A percentile compares a stretch with the other conserved stretches of the same genome.
These are phyloP conservation scores for Globisporangium alternatum DNA, from an alignment of 352 stramenopile genomes.

Conservation along the genomic window DNA sequence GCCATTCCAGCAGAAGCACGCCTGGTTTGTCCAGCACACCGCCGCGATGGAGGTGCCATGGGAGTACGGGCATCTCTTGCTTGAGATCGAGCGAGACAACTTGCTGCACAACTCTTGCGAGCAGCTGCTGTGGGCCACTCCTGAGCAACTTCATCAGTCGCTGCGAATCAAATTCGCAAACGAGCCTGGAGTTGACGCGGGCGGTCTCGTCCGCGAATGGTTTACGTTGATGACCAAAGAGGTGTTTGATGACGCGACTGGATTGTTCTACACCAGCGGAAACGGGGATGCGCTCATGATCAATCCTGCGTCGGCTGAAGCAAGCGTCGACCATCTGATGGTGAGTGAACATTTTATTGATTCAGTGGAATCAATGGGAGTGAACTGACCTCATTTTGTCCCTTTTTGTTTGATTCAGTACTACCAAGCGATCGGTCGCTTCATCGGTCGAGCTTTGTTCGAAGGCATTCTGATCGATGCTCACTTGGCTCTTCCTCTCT, in stretches of 20 bases:
- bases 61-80: constrained; percentile 82
- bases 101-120: constrained; percentile 89
- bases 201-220: constrained; percentile 90
- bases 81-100: constrained; percentile 87
- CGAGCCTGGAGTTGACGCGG: constrained; percentile 89
- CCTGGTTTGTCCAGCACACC: constrained; percentile 87
- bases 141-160: constrained; percentile 83
- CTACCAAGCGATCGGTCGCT: constrained; percentile 85
- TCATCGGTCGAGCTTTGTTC: constrained; percentile 86
- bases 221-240: constrained; percentile 90
- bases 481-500: constrained; percentile 80
- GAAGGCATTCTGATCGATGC: constrained; percentile 86
- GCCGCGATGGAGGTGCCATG: constrained; percentile 82
- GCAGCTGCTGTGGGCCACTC: constrained; percentile 80
- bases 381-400: constrained; percentile 2
- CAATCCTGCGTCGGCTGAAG: constrained; percentile 77
- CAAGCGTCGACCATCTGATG: constrained; percentile 85
- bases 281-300: constrained; percentile 83
- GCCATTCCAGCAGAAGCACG: constrained; percentile 86
- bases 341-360: constrained; percentile 20
- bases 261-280: constrained; percentile 74
- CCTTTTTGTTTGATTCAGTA: constrained; percentile 40
- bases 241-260: constrained; percentile 83
- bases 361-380: background rate
- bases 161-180: constrained; percentile 90